phyloP scores from a whole-genome alignment of 345 rosid species.

The Hibiscus syriacus region DNA sequence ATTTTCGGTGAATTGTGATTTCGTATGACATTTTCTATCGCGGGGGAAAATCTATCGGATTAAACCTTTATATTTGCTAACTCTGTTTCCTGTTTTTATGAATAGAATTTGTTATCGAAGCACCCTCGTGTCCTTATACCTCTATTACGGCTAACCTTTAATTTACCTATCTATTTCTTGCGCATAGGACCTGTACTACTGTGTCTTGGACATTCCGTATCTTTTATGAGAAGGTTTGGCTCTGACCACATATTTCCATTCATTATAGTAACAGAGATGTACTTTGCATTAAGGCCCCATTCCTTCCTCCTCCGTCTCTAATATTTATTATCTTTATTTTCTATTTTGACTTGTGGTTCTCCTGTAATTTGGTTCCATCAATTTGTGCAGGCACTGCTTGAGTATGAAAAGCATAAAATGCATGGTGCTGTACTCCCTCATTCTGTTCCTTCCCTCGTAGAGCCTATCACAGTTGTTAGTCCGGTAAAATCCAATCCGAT shows the following conservation, averaged over 20 bases:
- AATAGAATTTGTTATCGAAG: background rate
- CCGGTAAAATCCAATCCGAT: no score
- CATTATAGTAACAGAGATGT: background rate
- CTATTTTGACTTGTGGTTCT: no score
- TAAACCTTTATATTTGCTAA: no score
- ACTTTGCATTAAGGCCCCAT: background rate
- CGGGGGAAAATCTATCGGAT: no score
- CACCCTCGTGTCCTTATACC: background rate
- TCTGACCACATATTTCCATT: conserved; percentile 11
- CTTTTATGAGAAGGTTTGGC: no score
- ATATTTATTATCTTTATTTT: background rate
- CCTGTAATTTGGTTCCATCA: no score
- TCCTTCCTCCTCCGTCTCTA: background rate
- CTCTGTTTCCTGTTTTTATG: background rate
- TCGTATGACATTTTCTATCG: background rate
- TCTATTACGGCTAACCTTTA: background rate
- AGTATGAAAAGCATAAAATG: no score
- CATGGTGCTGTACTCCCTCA: no score
- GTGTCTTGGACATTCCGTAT: conserved; percentile 78
- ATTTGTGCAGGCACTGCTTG: no score
- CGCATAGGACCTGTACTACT: conserved; percentile 61
- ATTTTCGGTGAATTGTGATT: no score
- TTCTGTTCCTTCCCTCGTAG: no score
- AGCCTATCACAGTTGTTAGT: no score
- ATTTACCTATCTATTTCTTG: conserved; percentile 11